phyloP scores from a whole-genome alignment of 192 early-diverging fungal genomes.

The Geosiphon pyriformis region DNA sequence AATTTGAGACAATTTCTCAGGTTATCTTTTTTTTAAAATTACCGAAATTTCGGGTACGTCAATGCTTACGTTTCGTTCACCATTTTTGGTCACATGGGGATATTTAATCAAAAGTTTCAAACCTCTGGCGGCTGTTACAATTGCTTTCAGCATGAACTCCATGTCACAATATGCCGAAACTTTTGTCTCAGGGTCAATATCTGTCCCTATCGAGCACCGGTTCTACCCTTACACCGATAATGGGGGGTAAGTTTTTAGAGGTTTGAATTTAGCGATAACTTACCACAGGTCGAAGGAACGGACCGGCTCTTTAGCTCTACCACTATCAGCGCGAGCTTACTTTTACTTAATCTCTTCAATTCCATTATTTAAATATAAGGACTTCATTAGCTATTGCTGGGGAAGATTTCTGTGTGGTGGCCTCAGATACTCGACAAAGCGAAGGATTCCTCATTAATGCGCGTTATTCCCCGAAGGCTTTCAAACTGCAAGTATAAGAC shows the following conservation, averaged over 20 bases:
- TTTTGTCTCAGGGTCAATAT: no score
- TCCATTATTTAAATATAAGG: constrained; percentile 33
- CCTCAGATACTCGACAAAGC: constrained; percentile 94
- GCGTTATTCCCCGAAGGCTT: constrained; percentile 89
- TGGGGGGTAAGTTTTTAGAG: constrained; percentile 47
- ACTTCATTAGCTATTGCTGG: constrained; percentile 92
- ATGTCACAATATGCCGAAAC: no score
- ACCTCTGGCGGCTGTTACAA: no score
- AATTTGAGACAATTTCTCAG: no score
- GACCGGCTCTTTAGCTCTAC: background rate
- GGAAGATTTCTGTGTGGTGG: constrained; percentile 87
- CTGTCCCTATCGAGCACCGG: no score
- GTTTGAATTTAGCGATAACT: background rate
- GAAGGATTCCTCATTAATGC: constrained; percentile 93
- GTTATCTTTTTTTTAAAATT: no score
- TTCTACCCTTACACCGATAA: constrained; percentile 93
- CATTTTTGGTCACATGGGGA: no score
- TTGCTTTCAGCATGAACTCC: no score
- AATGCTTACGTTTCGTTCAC: no score
- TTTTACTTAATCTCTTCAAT: background rate
- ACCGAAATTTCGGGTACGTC: no score
- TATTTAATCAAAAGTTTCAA: no score
- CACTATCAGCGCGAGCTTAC: background rate
- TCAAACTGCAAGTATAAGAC: constrained; percentile 54
- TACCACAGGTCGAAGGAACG: background rate